Percentiles rank a stretch among this genome's conserved stretches.
Evolutionary conservation across 106 monocot genomes (phyloP).

Genomic region (Alisma plantagoaquatica): DNA sequence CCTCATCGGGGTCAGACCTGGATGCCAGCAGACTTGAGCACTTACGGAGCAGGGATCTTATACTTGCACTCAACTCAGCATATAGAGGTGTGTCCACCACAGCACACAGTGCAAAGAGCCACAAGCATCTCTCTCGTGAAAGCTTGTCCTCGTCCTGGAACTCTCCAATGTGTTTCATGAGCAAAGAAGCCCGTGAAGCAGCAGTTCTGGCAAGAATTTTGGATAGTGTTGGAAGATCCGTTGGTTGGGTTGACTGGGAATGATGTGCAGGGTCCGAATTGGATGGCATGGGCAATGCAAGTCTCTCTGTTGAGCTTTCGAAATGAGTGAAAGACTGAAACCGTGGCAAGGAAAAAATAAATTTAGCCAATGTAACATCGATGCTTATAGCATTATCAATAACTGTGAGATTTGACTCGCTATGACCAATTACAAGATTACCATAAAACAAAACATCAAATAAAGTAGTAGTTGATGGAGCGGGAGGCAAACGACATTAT

Average conservation of each 20-base stretch:
- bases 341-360: too few species aligned
- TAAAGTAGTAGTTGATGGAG: too few species aligned
- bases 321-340: conserved; percentile 13
- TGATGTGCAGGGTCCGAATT: too few species aligned
- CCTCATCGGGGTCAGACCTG: conserved; percentile 45
- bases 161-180: conserved; percentile 35
- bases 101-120: conserved; percentile 71
- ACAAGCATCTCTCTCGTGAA: conserved; percentile 51
- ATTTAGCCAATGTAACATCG: too few species aligned
- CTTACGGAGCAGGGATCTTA: conserved; percentile 69
- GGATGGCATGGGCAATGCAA: not conserved
- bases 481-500: too few species aligned
- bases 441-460: too few species aligned
- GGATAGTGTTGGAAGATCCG: conserved; percentile 29
- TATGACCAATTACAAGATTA: too few species aligned
- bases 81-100: conserved; percentile 64
- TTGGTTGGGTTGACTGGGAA: not conserved
- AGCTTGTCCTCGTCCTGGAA: conserved; percentile 30
- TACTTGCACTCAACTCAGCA: conserved; percentile 55
- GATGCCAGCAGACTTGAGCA: conserved; percentile 42
- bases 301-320: conserved; percentile 5
- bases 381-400: too few species aligned
- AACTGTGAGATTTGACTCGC: too few species aligned
- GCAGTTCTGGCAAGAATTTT: conserved; percentile 34
- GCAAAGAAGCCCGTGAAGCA: conserved; percentile 40